Evolutionary conservation across 495 filamentous ascomycete genomes (phyloP), one percentile per base, ranked within the genome.

Genomic region (Tuber melanosporum): DNA sequence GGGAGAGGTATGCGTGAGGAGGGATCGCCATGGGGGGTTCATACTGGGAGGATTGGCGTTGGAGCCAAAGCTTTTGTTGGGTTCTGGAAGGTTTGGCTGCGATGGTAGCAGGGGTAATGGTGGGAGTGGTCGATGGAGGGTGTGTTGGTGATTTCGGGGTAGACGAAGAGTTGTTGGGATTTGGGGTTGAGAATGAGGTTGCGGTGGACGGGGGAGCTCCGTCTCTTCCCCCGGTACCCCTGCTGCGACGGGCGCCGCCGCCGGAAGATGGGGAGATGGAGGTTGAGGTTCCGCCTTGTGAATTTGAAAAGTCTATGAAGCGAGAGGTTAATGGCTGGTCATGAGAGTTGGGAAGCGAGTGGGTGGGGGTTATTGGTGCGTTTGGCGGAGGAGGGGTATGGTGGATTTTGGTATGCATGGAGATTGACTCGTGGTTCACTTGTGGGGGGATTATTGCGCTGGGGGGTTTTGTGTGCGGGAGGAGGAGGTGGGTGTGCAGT

Each of bases 41-140:
- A n/a, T 91, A 87, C 77, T 86, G 87, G 8, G 90, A 91, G 78
- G 88, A 90, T 22, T 89, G 90, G 39, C 91, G 86, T 83, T 92
- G 90, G 1, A 92, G 88, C 85, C 91, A 89, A 19, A 92, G 84
- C 76, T 92, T 92, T 80, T 92, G 91, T 82, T 92, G 91, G 8
- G 89, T 92, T 36, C 91, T 86, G 74, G 88, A 91, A 26, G 81
- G 78, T 41, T 79, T 44, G 36, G 74, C 75, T 39, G 72, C 44
- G 42, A 72, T 57, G 15, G 71, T 26, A 3, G 78, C 20, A 36
- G 75, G 41, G 14, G 70, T 72, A 20, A 69, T 19, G 0, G 78
- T 71, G 69, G 79, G 74, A 4, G 79, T 71, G 42, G 78, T 57
- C 8, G 41, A 42, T 75, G 79, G 71, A 14, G 76, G 49, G 42